Base-by-base conservation (phyloP, 768 basidiomycete genomes). In the Tricholoma sp. region DNA sequence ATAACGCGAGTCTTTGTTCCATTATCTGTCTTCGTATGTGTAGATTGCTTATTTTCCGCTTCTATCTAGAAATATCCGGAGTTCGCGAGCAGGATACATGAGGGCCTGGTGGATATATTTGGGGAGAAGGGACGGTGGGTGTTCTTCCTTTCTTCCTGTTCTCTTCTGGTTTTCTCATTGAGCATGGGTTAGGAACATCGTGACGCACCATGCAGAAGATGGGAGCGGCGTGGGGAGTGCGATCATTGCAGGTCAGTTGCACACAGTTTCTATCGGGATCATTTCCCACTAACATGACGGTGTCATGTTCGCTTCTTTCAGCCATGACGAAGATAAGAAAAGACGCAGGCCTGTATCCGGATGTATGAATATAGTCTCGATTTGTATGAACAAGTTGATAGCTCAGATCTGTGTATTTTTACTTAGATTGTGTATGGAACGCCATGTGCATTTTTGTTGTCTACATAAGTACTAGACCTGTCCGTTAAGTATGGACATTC, bases 171-270 rank as follows among this genome's bases (percentile, higher is more conserved):
- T 12, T 45, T 39, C 24, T 52, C 49, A 47, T 57, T 46, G 46
- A 16, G 35, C 39, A 21, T 29, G 21, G 29, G 4, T 32, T 5
- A 86, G 81, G 64, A 87, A 85, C 60, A 88, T 93, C 63, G 67
- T 83, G 12, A 93, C 91, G 0, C 80, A 88, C 69, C 91, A 89
- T 66, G 93, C 93, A 11, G 92, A 91, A 70, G 92, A 93, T 68
- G 90, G 92, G 51, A 92, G 89, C 61, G 96, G 96, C 63, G 94
- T 98, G 27, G 96, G 97, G 12, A 92, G 91, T 63, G 94, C 94
- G 6, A 97, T 98, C 69, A 97, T 99, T 64, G 96, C 96, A 53
- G 77, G 76, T 76, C 47, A 43, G 69, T 61, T n/a, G n/a, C n/a
- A n/a, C 31, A 9, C 16, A 49, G 43, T 8, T 31, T 51, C 56